Base-by-base conservation (phyloP, 148 eudicot genomes). In the Arctostaphylos glauca region DNA sequence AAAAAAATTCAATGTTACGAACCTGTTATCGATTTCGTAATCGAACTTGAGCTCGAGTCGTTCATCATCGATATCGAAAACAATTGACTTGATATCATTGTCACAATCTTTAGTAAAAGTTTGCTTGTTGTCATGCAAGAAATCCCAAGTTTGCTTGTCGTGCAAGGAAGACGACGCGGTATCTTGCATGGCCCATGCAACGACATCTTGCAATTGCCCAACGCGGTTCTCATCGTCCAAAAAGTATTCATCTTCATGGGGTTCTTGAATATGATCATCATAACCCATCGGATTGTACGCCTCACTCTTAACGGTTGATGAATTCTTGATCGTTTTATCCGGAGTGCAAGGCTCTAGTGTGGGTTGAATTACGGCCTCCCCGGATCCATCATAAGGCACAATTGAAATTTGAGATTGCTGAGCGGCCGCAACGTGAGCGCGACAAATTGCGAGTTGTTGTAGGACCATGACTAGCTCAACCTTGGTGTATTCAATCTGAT, bases 381-480 rank as follows among this genome's bases (percentile, higher is more conserved):
- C 38, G 38, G 38, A 31, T 31, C 38, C 38, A 4, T 13, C 75
- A 12, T 53, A 43, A n/a, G 55, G 71, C 25, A 62, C 10, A 16
- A 43, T 55, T 0, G 55, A 66, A 2, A 72, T 76, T 2, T 53
- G 76, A 13, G 59, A 60, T 18, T 83, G 81, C 41, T 79, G 62
- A 54, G 85, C 13, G 7, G 79, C 84, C 21, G 85, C 78, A 10
- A 82, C 85, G 9, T 85, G 90, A 10, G 94, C 90, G 9, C 91
- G 87, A 67, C 87, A 93, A 4, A 88, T 6, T 14, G 91, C 91
- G 2, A 96, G 85, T 60, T 94, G 97, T 77, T 91, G 94, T 4
- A 89, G 77, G 9, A 93, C 92, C 74, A 92, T 13, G 3, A 93
- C 88, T 48, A 92, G 88, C 84, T 94, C 97, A 1, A 92, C 87